Conservation (phyloP, 148 eudicot genomes). For the Persicaria tinctoria region DNA sequence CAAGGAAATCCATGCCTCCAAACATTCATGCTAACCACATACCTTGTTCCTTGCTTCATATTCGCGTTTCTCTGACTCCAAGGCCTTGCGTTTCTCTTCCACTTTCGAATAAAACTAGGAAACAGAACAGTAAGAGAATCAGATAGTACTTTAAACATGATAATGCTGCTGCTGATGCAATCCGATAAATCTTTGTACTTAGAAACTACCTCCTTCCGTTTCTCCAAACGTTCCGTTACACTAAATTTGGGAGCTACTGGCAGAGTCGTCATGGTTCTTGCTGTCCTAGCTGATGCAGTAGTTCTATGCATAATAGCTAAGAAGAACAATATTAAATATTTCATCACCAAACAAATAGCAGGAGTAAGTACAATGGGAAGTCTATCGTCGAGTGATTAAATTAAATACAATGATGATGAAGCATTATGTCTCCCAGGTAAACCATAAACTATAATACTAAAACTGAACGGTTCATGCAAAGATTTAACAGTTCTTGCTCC, state of each 20-base stretch:
- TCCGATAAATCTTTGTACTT: not conserved
- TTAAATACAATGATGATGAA: not conserved
- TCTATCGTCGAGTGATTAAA: not conserved
- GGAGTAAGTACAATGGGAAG: too few species aligned
- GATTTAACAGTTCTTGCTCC: not conserved
- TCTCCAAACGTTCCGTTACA: conserved; percentile 46
- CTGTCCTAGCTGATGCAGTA: conserved; percentile 55
- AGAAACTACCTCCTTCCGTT: conserved; percentile 69
- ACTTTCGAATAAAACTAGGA: conserved; percentile 68
- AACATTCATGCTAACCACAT: conserved; percentile 11
- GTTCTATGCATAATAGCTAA: conserved; percentile 44
- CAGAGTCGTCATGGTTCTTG: conserved; percentile 65
- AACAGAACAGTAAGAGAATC: not conserved
- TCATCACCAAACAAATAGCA: not conserved
- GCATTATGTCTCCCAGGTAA: not conserved
- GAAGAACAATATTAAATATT: conserved; percentile 16
- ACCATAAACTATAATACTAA: not conserved
- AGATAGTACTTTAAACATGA: not conserved
- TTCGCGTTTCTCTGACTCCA: conserved; percentile 73
- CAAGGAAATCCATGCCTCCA: not conserved
- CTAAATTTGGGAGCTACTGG: conserved; percentile 69
- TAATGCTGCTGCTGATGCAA: not conserved
- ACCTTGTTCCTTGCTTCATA: conserved; percentile 85
- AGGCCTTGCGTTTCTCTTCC: conserved; percentile 80
- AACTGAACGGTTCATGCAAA: not conserved